A percentile compares a stretch with the other conserved stretches of the same genome.
These are phyloP conservation scores for Fusarium nisikadoi DNA, from an alignment of 2,329 filamentous ascomycete genomes.

Conservation along the genomic window DNA sequence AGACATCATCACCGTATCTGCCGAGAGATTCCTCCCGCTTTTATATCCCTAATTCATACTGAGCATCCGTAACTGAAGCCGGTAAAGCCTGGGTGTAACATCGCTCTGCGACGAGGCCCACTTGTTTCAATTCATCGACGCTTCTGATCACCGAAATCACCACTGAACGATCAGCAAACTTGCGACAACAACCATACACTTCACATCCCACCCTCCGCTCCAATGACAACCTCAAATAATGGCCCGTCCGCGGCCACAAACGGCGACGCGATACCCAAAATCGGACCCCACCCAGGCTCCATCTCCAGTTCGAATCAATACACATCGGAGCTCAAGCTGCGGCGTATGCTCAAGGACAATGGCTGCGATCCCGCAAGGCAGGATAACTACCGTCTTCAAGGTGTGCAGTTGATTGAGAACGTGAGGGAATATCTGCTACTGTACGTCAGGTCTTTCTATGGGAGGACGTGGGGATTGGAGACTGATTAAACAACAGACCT, in stretches of 20 bases:
- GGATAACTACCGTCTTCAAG: conserved; percentile 82
- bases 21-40: no score
- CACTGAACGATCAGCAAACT: background rate
- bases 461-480: background rate
- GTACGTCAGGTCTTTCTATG: conserved; percentile 54
- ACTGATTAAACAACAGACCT: conserved; percentile 64
- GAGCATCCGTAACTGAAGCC: background rate
- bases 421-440: conserved; percentile 82
- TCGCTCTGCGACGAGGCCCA: background rate
- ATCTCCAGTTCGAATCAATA: conserved; percentile 72
- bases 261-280: conserved; percentile 36
- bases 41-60: background rate
- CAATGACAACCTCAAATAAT: conserved; percentile 25
- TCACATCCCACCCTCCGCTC: background rate
- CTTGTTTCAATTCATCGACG: background rate
- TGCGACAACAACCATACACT: background rate
- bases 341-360: conserved; percentile 75
- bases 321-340: conserved; percentile 82
- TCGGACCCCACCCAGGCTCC: conserved; percentile 59
- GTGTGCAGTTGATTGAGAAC: conserved; percentile 88
- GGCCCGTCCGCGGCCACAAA: conserved; percentile 26
- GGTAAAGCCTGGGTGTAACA: rapidly evolving
- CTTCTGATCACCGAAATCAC: background rate
- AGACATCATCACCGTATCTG: background rate
- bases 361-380: conserved; percentile 82